Base-by-base conservation (phyloP, 78 protist genomes). In the Dictyostelium firmibasis region DNA sequence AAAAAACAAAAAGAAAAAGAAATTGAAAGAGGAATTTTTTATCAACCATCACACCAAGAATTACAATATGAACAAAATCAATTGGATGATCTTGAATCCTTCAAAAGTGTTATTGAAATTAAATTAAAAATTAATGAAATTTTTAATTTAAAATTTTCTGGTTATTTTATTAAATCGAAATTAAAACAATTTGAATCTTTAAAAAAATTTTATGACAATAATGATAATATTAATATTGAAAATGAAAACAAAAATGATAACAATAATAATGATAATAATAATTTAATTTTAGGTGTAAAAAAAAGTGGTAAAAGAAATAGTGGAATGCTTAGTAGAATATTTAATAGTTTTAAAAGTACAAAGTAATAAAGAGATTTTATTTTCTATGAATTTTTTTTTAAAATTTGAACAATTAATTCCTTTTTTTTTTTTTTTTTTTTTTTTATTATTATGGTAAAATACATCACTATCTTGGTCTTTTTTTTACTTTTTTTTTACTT, bases 51-150 rank as follows among this genome's bases (percentile, higher is more conserved):
- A 8, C 7, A 27, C 3, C 36, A 67, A 25, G 75, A 67, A 1
- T 27, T 27, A 62, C 14, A n/a, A 25, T 10, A 27, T 67, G 35
- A 67, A 11, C 35, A 67, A 67, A 67, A 27, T 64, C 33, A 64
- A n/a, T 9, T 11, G 0, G 10, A 62, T 64, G 11, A 67, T 27
- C 4, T 2, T 67, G 23, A 67, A 27, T 27, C 67, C 20, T 57
- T 67, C 33, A 72, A 72, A 72, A 33, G 25, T 33, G 11, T 35
- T 3, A 33, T 18, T 6, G 79, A 72, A 72, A 72, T 72, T 72
- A 72, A 72, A 72, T 33, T 33, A 72, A 27, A 33, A 72, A 72
- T 72, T 72, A 35, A 72, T 72, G 25, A 72, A 72, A 72, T 72
- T 72, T 33, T 72, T 16, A 72, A 72, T 33, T 72, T 72, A 33